Percentiles rank a stretch among this genome's conserved stretches.
phyloP scores from a whole-genome alignment of 2,329 filamentous ascomycete species.

The Graphium sp. region DNA sequence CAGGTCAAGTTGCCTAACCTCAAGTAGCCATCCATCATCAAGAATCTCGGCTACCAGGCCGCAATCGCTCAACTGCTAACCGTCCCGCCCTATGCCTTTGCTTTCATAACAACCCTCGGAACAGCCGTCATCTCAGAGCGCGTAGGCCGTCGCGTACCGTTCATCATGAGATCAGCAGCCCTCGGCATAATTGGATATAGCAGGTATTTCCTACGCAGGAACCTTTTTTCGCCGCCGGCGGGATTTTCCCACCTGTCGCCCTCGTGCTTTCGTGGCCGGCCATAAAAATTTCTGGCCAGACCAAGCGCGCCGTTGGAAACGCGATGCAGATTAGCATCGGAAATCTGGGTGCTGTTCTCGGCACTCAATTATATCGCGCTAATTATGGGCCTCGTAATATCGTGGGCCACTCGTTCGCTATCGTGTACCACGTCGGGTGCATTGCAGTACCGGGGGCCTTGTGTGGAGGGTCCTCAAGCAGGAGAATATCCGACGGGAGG shows the following conservation, averaged over 20 bases:
- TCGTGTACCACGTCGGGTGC: slow-evolving; percentile 46
- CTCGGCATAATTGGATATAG: slow-evolving; percentile 47
- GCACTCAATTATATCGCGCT: slow-evolving; percentile 51
- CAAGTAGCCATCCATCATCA: slow-evolving; percentile 32
- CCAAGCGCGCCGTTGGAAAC: slow-evolving; percentile 50
- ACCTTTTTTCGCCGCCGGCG: slow-evolving; percentile 46
- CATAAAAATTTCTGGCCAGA: slow-evolving; percentile 55
- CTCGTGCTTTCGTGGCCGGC: slow-evolving; percentile 53
- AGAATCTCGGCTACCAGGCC: slow-evolving; percentile 32
- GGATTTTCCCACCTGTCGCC: slow-evolving; percentile 49
- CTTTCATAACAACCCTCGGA: slow-evolving; percentile 38
- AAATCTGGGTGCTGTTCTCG: slow-evolving; percentile 50
- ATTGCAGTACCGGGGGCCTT: slow-evolving; percentile 29
- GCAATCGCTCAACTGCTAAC: slow-evolving; percentile 40
- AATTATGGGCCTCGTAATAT: slow-evolving; percentile 44
- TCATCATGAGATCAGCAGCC: slow-evolving; percentile 39
- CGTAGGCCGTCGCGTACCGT: slow-evolving; percentile 38
- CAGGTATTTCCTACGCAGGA: slow-evolving; percentile 41
- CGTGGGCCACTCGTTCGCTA: slow-evolving; percentile 48
- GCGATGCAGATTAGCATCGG: slow-evolving; percentile 59
- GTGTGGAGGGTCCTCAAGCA: slow-evolving; percentile 35
- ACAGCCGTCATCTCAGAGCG: slow-evolving; percentile 45
- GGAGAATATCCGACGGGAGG: slow-evolving; percentile 38
- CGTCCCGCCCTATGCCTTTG: slow-evolving; percentile 47
- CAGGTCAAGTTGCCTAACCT: slow-evolving; percentile 3